Conservation (phyloP, 768 basidiomycete genomes). For the Coprinopsis strossmayeri region DNA sequence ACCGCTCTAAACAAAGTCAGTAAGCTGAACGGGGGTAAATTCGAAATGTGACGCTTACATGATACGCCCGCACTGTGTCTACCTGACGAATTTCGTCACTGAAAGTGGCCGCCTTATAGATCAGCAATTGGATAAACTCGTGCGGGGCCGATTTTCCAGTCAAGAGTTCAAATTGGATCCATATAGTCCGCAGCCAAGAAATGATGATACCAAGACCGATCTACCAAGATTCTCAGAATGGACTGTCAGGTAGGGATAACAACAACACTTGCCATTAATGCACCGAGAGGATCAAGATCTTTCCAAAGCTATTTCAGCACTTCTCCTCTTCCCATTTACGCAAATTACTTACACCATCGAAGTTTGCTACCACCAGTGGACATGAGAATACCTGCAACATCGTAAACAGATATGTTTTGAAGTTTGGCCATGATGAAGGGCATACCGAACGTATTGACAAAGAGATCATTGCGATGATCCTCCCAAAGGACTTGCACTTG, state of each 20-base stretch:
- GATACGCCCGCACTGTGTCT: constrained; percentile 91
- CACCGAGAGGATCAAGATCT: constrained; percentile 78
- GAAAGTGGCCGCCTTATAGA: constrained; percentile 92
- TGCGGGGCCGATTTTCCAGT: constrained; percentile 91
- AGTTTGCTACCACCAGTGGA: constrained; percentile 76
- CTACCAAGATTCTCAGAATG: constrained; percentile 27
- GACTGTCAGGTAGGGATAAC: neutral
- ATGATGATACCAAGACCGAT: constrained; percentile 75
- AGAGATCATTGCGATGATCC: constrained; percentile 92
- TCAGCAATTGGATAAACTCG: constrained; percentile 85
- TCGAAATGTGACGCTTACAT: constrained; percentile 39
- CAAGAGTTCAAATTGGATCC: constrained; percentile 75
- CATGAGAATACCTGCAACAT: constrained; percentile 81
- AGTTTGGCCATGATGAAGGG: neutral
- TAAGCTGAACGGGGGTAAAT: neutral
- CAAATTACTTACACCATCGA: constrained; percentile 62
- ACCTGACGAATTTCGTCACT: constrained; percentile 78
- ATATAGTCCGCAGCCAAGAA: constrained; percentile 72
- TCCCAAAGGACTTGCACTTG: constrained; percentile 97
- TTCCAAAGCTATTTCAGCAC: constrained; percentile 3
- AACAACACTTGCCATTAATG: constrained; percentile 50
- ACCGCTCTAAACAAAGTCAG: constrained; percentile 53
- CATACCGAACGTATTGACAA: constrained; percentile 72
- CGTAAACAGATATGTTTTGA: constrained; percentile 1
- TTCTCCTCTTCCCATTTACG: neutral